These are phyloP conservation scores for Salix caprea DNA, from an alignment of 345 rosid genomes.

Conservation along the genomic window DNA sequence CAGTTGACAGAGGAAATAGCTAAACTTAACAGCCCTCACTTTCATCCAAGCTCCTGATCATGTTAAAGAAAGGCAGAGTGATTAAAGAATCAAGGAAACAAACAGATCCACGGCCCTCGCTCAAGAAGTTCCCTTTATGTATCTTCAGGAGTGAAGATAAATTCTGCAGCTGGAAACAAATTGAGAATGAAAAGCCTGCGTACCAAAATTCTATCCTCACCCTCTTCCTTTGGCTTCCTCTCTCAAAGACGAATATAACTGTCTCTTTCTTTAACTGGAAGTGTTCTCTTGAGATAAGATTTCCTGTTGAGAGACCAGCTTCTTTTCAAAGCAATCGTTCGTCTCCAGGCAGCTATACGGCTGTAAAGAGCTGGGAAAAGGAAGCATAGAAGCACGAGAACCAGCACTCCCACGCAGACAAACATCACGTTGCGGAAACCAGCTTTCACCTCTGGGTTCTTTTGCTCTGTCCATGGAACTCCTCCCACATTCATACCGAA, in stretches of 20 bases:
- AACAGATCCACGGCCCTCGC: not conserved
- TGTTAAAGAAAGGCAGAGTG: too few species aligned
- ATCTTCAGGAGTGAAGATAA: not conserved
- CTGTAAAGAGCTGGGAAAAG: conserved; percentile 57
- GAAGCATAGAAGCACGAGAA: conserved; percentile 59
- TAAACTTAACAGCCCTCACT: too few species aligned
- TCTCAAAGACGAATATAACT: conserved; percentile 73
- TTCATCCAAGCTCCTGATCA: too few species aligned
- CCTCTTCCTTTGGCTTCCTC: not conserved
- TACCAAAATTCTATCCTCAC: not conserved
- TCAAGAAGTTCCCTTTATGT: not conserved
- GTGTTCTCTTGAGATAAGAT: conserved; percentile 56
- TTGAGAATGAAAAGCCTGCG: not conserved
- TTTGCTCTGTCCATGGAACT: conserved; percentile 95
- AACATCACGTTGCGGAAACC: conserved; percentile 91
- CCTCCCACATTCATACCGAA: conserved; percentile 99
- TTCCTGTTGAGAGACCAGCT: conserved; percentile 72
- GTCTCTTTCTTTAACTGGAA: conserved; percentile 43
- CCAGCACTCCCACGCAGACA: conserved; percentile 55
- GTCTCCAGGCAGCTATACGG: conserved; percentile 47
- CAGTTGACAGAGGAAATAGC: too few species aligned
- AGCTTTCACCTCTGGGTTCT: conserved; percentile 46
- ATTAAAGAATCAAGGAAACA: not conserved
- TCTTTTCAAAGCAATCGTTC: conserved; percentile 44
- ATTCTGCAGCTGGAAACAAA: not conserved